These are phyloP conservation scores for Beauveria sp. DNA, from an alignment of 2,329 filamentous ascomycete genomes.

Conservation along the genomic window DNA sequence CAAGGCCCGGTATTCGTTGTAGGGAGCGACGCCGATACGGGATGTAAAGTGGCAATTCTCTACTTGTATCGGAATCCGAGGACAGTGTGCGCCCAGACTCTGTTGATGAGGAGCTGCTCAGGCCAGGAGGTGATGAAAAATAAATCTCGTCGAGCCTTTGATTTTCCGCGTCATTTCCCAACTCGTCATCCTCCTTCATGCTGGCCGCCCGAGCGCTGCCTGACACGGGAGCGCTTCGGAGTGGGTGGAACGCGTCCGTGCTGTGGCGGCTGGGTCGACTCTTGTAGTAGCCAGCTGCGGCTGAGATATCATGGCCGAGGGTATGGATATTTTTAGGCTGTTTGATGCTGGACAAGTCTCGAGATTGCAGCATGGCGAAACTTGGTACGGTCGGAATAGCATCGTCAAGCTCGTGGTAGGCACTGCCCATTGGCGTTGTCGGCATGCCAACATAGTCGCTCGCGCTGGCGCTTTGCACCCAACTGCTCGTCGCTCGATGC, in stretches of 20 bases:
- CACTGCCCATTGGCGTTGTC: slow-evolving; percentile 13
- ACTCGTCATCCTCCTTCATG: background rate
- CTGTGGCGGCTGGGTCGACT: slow-evolving; percentile 6
- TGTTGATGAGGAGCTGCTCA: slow-evolving; percentile 5
- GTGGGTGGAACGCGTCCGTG: slow-evolving; percentile 6
- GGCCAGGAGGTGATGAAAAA: background rate
- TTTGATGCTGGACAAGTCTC: background rate
- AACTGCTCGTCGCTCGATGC: slow-evolving; percentile 34
- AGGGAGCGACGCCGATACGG: slow-evolving; percentile 5
- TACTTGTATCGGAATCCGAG: background rate
- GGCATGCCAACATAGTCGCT: slow-evolving; percentile 9
- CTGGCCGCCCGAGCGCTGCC: slow-evolving; percentile 6
- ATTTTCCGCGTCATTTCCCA: background rate
- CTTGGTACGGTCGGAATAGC: slow-evolving; percentile 1
- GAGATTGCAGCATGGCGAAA: background rate
- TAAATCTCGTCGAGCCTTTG: background rate
- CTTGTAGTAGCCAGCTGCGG: background rate
- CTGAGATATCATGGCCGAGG: background rate
- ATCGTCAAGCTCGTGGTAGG: slow-evolving; percentile 14
- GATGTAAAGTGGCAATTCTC: background rate
- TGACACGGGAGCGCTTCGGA: slow-evolving; percentile 5
- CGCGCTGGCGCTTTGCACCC: slow-evolving; percentile 27
- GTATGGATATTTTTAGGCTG: background rate
- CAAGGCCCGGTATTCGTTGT: slow-evolving; percentile 1
- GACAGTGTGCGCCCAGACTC: slow-evolving; percentile 2